Conservation (phyloP, 1,284 basidiomycete genomes). For the Leccinum pachyderme region DNA sequence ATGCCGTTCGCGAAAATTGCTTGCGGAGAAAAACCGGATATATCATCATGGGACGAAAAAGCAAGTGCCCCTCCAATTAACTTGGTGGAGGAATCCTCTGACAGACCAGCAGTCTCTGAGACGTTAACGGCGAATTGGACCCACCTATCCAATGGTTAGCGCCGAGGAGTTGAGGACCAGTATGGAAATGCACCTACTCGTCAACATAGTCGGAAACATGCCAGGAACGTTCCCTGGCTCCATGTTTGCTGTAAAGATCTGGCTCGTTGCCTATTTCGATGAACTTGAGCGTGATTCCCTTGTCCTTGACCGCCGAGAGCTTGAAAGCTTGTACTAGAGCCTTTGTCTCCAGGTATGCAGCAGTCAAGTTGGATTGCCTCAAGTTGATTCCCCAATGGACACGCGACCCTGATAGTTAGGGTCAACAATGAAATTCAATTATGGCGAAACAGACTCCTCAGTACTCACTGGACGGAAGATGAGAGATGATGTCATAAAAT, state of each 20-base stretch:
- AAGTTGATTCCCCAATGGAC: constrained; percentile 75
- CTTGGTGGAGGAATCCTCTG: constrained; percentile 37
- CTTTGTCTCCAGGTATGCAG: constrained; percentile 55
- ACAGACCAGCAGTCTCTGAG: constrained; percentile 27
- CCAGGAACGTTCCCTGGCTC: constrained; percentile 44
- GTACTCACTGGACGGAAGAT: constrained; percentile 48
- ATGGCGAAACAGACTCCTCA: not conserved
- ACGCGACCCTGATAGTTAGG: constrained; percentile 41
- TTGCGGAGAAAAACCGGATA: constrained; percentile 55
- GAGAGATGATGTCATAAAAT: constrained; percentile 56
- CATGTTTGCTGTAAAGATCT: constrained; percentile 55
- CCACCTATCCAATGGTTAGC: constrained; percentile 31
- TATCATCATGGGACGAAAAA: constrained; percentile 40
- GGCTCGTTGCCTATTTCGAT: constrained; percentile 68
- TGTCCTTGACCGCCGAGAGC: constrained; percentile 39
- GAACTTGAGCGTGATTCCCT: constrained; percentile 51
- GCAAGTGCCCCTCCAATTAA: constrained; percentile 58
- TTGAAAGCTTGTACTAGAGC: constrained; percentile 55
- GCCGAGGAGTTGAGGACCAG: not conserved
- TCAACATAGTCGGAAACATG: constrained; percentile 49
- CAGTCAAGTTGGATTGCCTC: constrained; percentile 53
- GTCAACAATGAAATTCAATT: not conserved
- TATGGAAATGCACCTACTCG: constrained; percentile 40
- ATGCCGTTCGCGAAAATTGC: constrained; percentile 46
- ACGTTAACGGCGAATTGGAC: constrained; percentile 32